Conservation (phyloP, 768 basidiomycete species). For the Leucosporidium scottii region DNA sequence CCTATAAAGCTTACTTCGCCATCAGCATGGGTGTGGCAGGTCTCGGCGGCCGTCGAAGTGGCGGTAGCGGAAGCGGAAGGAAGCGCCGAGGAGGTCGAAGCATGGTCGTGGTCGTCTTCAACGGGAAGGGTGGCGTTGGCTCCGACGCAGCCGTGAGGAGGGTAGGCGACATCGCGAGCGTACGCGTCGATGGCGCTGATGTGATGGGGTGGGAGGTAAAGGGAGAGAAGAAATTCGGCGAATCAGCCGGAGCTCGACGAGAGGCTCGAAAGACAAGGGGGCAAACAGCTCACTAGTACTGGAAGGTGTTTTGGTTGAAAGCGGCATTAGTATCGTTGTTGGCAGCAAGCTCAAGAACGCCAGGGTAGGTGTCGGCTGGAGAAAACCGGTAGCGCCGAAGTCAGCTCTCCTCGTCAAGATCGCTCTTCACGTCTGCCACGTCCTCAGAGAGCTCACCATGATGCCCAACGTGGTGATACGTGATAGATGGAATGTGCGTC, state of each 20-base stretch:
- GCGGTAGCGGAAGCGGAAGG: not conserved
- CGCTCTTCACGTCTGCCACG: no score
- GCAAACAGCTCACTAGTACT: not conserved
- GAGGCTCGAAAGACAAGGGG: no score
- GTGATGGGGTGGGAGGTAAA: not conserved
- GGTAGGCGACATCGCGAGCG: slow-evolving; percentile 22
- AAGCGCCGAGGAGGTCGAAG: not conserved
- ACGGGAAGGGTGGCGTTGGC: slow-evolving; percentile 1
- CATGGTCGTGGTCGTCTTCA: slow-evolving; percentile 7
- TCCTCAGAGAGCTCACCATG: not conserved
- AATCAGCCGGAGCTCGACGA: not conserved
- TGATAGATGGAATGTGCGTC: slow-evolving; percentile 19
- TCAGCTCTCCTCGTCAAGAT: no score
- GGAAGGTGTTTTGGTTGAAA: not conserved
- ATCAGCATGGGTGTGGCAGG: slow-evolving; percentile 15
- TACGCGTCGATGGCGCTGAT: slow-evolving; percentile 22
- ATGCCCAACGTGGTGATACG: slow-evolving; percentile 9
- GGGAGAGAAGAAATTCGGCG: not conserved
- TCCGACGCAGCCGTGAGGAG: slow-evolving; percentile 16
- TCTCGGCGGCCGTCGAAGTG: not conserved
- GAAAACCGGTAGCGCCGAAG: no score
- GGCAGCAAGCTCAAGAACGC: slow-evolving; percentile 21
- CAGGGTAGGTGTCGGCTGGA: slow-evolving; percentile 1
- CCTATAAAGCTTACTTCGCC: no score
- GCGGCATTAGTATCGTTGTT: slow-evolving; percentile 2